Percentiles rank a stretch among this genome's conserved stretches.
Evolutionary conservation across 495 filamentous ascomycete genomes (phyloP).

Genomic region (Staphylotrichum longicolle): DNA sequence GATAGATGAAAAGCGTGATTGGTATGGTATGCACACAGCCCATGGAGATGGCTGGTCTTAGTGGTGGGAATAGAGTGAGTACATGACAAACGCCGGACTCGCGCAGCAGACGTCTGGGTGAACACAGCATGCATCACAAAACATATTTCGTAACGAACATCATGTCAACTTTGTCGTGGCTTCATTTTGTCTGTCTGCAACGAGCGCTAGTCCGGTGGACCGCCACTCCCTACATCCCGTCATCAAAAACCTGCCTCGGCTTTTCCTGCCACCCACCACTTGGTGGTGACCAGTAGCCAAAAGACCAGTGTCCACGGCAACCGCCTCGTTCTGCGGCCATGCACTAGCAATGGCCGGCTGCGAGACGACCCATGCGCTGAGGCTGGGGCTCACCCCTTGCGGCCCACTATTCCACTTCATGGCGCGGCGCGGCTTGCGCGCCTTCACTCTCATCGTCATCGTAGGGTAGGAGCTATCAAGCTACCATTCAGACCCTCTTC

Average conservation of each 20-base stretch:
- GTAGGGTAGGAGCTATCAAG: slow-evolving; percentile 55
- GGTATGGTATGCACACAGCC: too few relatives aligned
- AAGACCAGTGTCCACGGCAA: slow-evolving; percentile 23
- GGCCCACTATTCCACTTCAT: slow-evolving; percentile 6
- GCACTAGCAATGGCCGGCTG: slow-evolving; percentile 36
- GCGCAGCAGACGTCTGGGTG: not conserved
- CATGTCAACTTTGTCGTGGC: slow-evolving; percentile 13
- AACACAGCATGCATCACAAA: not conserved
- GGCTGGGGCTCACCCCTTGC: slow-evolving; percentile 8
- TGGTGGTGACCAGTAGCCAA: slow-evolving; percentile 29
- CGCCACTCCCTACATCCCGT: slow-evolving; percentile 10
- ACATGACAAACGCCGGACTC: too few relatives aligned
- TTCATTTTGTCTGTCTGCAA: slow-evolving; percentile 22
- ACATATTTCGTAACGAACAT: not conserved
- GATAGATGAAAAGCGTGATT: too few relatives aligned
- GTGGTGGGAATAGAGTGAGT: too few relatives aligned
- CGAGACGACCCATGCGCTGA: slow-evolving; percentile 19
- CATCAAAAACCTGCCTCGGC: slow-evolving; percentile 14
- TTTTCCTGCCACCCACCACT: slow-evolving; percentile 29
- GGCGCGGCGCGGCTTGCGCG: slow-evolving; percentile 22
- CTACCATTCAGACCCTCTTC: slow-evolving; percentile 47
- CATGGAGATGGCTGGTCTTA: too few relatives aligned
- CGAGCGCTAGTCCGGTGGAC: slow-evolving; percentile 12
- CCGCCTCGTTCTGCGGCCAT: slow-evolving; percentile 20
- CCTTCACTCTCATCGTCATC: slow-evolving; percentile 9